Evolutionary conservation across 2,329 filamentous ascomycete genomes (phyloP).

Genomic region (Lizonia empirigonia): DNA sequence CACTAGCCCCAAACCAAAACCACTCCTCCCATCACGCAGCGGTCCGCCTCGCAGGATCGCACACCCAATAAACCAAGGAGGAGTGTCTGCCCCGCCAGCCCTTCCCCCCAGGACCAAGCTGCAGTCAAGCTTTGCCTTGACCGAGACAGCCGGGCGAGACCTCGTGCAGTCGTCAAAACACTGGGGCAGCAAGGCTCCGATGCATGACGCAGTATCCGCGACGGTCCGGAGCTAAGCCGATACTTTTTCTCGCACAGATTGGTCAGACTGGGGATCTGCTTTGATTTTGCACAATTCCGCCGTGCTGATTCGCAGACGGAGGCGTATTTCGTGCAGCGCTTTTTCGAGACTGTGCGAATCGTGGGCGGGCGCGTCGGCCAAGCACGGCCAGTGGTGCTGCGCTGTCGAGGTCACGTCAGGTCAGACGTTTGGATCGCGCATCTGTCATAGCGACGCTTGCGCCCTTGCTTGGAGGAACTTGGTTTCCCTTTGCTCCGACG

Average conservation of each 20-base stretch:
- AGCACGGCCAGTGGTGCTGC: slow-evolving; percentile 8
- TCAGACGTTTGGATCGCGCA: slow-evolving; percentile 10
- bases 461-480: slow-evolving; percentile 15
- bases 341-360: not conserved
- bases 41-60: too few species aligned
- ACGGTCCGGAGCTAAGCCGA: slow-evolving; percentile 15
- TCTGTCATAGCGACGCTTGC: slow-evolving; percentile 7
- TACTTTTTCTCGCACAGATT: not conserved
- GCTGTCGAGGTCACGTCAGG: slow-evolving; percentile 13
- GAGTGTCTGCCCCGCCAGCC: slow-evolving; percentile 9
- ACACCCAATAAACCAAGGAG: too few species aligned
- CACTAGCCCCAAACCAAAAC: too few species aligned
- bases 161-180: slow-evolving; percentile 2
- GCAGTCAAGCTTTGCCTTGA: not conserved
- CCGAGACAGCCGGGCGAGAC: slow-evolving; percentile 8
- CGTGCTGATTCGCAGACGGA: not conserved
- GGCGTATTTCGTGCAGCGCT: not conserved
- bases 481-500: too few species aligned
- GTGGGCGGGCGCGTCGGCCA: slow-evolving; percentile 3
- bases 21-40: too few species aligned
- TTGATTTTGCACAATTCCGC: not conserved
- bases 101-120: not conserved
- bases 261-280: not conserved
- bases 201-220: slow-evolving; percentile 11
- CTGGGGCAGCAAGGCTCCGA: not conserved